Evolutionary conservation across 495 filamentous ascomycete genomes (phyloP).

Genomic region (Penicillium coprophilum): DNA sequence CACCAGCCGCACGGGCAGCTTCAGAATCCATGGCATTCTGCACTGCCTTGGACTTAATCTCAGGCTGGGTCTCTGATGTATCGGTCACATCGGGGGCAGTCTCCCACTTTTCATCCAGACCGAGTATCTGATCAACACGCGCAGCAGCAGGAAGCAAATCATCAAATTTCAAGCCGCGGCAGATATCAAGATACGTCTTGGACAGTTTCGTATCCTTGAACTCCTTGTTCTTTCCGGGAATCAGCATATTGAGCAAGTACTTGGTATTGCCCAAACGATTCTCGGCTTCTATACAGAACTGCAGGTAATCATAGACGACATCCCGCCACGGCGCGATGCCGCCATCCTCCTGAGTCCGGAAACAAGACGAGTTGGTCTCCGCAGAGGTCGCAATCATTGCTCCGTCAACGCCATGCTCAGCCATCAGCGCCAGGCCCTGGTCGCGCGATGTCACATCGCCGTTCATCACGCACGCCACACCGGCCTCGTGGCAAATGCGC

Average conservation of each 20-base stretch:
- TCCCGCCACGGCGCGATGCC: constrained; percentile 69
- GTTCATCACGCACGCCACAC: constrained; percentile 91
- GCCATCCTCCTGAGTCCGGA: constrained; percentile 63
- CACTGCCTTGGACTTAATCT: constrained; percentile 44
- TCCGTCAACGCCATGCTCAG: constrained; percentile 80
- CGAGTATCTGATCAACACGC: constrained; percentile 63
- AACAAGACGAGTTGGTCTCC: constrained; percentile 84
- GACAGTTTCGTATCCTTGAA: constrained; percentile 54
- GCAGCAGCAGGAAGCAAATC: constrained; percentile 57
- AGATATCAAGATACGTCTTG: constrained; percentile 65
- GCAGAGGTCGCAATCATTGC: constrained; percentile 96
- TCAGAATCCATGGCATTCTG: constrained; percentile 54
- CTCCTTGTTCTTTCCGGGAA: constrained; percentile 70
- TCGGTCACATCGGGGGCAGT: constrained; percentile 1
- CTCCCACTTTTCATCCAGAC: constrained; percentile 51
- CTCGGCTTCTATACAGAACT: constrained; percentile 67
- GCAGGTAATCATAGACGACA: constrained; percentile 71
- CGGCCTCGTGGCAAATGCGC: constrained; percentile 70
- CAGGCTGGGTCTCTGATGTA: background rate
- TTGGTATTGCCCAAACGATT: constrained; percentile 92
- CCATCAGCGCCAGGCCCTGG: constrained; percentile 63
- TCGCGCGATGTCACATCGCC: constrained; percentile 77
- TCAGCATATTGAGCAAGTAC: constrained; percentile 76
- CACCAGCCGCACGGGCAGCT: constrained; percentile 44
- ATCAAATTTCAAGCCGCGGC: constrained; percentile 59